These are phyloP conservation scores for Aspergillus pseudonomiae DNA, from an alignment of 2,329 filamentous ascomycete genomes.

Conservation along the genomic window DNA sequence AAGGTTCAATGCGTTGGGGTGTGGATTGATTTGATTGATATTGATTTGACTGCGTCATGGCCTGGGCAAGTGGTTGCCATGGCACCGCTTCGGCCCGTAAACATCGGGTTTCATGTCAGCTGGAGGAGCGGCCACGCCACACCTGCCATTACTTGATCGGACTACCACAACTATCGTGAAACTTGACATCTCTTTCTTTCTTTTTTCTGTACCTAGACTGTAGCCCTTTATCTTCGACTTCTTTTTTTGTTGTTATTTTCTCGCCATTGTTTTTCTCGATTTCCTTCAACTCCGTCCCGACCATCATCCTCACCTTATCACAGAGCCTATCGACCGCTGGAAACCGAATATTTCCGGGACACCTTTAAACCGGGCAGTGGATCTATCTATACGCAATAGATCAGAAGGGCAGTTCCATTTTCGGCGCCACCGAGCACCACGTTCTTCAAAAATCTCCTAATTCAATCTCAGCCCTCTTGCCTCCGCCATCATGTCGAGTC, in stretches of 20 bases:
- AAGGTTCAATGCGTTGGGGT: neutral
- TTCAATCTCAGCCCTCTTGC: constrained; percentile 9
- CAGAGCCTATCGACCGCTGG: neutral
- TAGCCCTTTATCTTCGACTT: constrained; percentile 9
- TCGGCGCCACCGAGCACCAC: constrained; percentile 18
- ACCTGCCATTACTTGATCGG: constrained; percentile 8
- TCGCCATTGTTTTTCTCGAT: neutral
- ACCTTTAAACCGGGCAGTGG: constrained; percentile 14
- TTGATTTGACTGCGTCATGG: neutral
- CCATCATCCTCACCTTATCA: neutral
- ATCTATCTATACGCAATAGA: constrained; percentile 21
- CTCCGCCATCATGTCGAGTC: constrained; percentile 36
- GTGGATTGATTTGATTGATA: neutral
- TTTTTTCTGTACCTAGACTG: constrained; percentile 15
- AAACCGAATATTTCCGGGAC: constrained; percentile 12
- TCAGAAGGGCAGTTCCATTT: constrained; percentile 17
- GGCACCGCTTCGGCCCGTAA: constrained; percentile 40
- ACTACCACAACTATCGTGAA: constrained; percentile 14
- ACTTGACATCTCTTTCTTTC: constrained; percentile 21
- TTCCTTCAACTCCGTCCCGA: neutral
- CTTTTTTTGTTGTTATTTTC: neutral
- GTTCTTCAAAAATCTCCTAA: constrained; percentile 25
- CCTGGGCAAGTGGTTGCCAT: constrained; percentile 35
- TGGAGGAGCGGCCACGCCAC: constrained; percentile 14
- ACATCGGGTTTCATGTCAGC: constrained; percentile 31